A percentile compares a stretch with the other conserved stretches of the same genome.
Conservation (phyloP, 805 yeast species). For the Candida palmyrensis region DNA sequence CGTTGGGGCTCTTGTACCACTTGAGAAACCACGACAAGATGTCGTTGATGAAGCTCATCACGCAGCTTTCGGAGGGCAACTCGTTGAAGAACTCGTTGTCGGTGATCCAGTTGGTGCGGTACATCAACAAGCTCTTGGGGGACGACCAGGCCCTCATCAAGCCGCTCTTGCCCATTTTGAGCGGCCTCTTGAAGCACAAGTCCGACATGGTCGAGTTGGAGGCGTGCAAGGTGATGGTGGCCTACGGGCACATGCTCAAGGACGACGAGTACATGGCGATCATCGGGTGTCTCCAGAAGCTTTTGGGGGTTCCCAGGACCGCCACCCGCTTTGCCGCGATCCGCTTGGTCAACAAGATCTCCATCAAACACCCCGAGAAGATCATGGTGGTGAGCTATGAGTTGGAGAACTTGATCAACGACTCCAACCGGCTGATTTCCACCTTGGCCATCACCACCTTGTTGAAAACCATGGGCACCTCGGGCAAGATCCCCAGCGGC, state of each 20-base stretch:
- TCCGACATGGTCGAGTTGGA: constrained; percentile 89
- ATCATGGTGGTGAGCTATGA: constrained; percentile 77
- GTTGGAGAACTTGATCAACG: constrained; percentile 81
- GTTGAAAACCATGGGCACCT: constrained; percentile 89
- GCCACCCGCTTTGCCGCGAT: constrained; percentile 92
- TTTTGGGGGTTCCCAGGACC: constrained; percentile 82
- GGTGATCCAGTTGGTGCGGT: constrained; percentile 77
- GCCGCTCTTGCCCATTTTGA: constrained; percentile 59
- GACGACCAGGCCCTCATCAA: constrained; percentile 66
- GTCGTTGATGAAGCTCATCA: constrained; percentile 88
- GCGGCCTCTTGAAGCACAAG: constrained; percentile 70
- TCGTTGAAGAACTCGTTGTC: constrained; percentile 77
- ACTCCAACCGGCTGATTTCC: constrained; percentile 85
- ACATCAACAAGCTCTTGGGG: constrained; percentile 62
- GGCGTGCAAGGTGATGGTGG: constrained; percentile 73
- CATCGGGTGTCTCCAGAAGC: constrained; percentile 65
- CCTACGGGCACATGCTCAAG: constrained; percentile 47
- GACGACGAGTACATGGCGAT: constrained; percentile 68
- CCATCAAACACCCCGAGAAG: constrained; percentile 75
- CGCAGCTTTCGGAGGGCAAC: constrained; percentile 60
- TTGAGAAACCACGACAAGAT: constrained; percentile 87
- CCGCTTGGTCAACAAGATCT: constrained; percentile 79
- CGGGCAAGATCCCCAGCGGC: constrained; percentile 32
- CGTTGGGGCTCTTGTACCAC: constrained; percentile 83
- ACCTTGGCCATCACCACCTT: constrained; percentile 96